Evolutionary conservation across 495 filamentous ascomycete genomes (phyloP).

Genomic region (Xylaria grammica): DNA sequence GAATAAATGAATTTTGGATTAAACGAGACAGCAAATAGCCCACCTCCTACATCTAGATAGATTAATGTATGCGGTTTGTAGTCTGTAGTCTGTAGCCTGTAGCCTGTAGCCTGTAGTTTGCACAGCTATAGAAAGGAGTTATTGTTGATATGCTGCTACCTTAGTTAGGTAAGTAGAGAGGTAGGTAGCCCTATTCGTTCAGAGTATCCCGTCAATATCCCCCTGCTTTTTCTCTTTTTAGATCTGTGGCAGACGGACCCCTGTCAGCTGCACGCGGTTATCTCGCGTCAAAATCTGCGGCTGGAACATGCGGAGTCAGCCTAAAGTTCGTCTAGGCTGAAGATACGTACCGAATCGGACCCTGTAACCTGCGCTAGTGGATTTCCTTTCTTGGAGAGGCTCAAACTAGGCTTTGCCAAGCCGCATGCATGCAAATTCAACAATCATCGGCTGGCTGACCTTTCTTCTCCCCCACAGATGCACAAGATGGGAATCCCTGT

Average conservation of each 20-base stretch:
- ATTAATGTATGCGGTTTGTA: no score
- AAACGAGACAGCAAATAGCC: no score
- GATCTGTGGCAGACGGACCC: conserved; percentile 23
- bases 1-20: no score
- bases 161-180: no score
- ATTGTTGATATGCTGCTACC: no score
- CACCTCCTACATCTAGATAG: no score
- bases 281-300: conserved; percentile 26
- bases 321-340: conserved; percentile 5
- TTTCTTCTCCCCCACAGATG: conserved; percentile 21
- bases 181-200: no score
- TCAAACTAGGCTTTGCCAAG: conserved; percentile 20
- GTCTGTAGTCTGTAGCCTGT: no score
- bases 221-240: conserved; percentile 13
- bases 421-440: conserved; percentile 20
- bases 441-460: conserved; percentile 12
- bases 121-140: no score
- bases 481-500: not conserved
- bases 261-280: conserved; percentile 19
- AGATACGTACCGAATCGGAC: conserved; percentile 21
- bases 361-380: conserved; percentile 10
- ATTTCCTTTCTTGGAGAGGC: conserved; percentile 26
- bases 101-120: no score
- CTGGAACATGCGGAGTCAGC: conserved; percentile 15
- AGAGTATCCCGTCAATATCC: no score